Evolutionary conservation across 2,329 filamentous ascomycete genomes (phyloP).

Genomic region (Alternaria sp.): DNA sequence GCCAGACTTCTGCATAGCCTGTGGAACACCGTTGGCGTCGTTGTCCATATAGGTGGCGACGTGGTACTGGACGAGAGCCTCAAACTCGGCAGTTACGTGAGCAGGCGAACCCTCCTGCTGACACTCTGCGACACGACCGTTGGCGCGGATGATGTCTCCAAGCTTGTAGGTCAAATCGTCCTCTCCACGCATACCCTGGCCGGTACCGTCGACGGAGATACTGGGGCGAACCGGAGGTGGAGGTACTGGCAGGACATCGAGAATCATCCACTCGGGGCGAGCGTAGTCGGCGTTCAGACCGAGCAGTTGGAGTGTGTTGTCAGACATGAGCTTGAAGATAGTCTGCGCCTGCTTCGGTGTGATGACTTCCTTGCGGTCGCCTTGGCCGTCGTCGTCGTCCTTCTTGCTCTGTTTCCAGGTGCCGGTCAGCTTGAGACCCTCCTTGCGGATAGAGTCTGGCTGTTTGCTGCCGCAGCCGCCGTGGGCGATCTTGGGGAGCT

Average conservation of each 20-base stretch:
- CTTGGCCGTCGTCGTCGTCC: conserved; percentile 70
- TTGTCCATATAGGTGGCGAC: conserved; percentile 99
- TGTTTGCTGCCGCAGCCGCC: conserved; percentile 93
- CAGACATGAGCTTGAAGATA: conserved; percentile 84
- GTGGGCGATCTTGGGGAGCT: conserved; percentile 62
- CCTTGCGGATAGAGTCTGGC: conserved; percentile 80
- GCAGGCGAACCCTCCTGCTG: conserved; percentile 90
- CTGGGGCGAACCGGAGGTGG: conserved; percentile 95
- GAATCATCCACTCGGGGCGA: conserved; percentile 96
- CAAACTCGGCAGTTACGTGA: conserved; percentile 90
- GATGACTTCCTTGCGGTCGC: conserved; percentile 77
- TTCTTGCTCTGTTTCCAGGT: conserved; percentile 77
- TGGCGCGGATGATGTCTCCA: conserved; percentile 96
- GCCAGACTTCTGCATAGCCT: conserved; percentile 95
- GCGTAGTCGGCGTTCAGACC: conserved; percentile 95
- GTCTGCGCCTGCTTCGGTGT: conserved; percentile 84
- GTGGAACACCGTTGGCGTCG: conserved; percentile 93
- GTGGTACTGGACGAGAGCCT: conserved; percentile 92
- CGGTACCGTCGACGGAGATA: conserved; percentile 95
- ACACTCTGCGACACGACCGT: conserved; percentile 90
- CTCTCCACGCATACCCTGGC: conserved; percentile 90
- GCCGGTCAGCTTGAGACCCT: conserved; percentile 81
- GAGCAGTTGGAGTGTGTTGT: conserved; percentile 82
- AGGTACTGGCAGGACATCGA: conserved; percentile 93
- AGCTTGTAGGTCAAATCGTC: conserved; percentile 99